Base-by-base conservation (phyloP, 2,329 filamentous ascomycete genomes). In the Dryadomyces sulphureus region DNA sequence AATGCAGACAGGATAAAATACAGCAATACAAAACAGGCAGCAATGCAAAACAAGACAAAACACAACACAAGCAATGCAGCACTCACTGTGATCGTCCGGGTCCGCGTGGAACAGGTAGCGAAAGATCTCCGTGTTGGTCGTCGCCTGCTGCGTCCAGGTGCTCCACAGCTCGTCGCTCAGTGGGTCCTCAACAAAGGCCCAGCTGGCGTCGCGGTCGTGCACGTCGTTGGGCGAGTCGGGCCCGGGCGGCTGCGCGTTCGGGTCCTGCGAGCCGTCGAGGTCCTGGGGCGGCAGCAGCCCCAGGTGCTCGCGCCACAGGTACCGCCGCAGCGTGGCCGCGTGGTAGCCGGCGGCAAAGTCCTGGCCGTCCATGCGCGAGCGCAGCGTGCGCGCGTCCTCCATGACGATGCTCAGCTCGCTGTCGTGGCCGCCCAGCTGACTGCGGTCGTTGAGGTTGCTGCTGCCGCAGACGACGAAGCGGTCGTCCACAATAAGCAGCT, bases 251-350 rank as follows among this genome's bases (percentile, higher is more conserved):
- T 80, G 77, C 0, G 84, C 83, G 63, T 94, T 94, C 46, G 73
- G 69, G 51, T 90, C 70, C 54, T 84, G 75, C 5, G 80, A 71
- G 3, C 62, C 65, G 49, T 81, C 83, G 55, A 81, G 77, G 30
- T 69, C 67, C 60, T 94, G 86, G 8, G 85, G 70, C 0, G 81
- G 80, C 9, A 94, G 69, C 8, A 94, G 72, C 38, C 90, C 90
- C 2, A 95, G 74, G 59, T 95, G 90, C 66, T 95, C 93, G 54
- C 89, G 79, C 77, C 86, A 94, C 51, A 95, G 76, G 59, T 88
- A 79, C 32, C 89, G 77, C 20, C 90, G 83, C 11, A 95, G 79
- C 1, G 81, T 85, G 5, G 85, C 69, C 1, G 88, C 88, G 57
- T 90, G 89, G 47, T 75, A 73, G 8, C 79, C 80, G 7, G 85